These are phyloP conservation scores for Lagerstroemia speciosa DNA, from an alignment of 345 rosid species.

Conservation along the genomic window DNA sequence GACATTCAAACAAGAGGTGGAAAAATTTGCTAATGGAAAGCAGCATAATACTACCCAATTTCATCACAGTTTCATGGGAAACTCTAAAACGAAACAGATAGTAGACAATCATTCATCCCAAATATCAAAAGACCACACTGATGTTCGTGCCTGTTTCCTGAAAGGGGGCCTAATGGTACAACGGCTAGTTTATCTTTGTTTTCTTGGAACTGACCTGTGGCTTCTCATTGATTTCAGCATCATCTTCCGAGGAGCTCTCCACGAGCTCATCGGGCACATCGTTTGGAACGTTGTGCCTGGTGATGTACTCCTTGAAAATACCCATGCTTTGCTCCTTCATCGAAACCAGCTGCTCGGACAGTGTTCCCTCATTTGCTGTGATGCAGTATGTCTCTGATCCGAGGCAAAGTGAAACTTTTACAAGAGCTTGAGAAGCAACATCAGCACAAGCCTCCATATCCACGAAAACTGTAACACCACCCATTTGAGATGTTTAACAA, in stretches of 20 bases:
- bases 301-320: slow-evolving; percentile 67
- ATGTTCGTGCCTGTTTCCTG: not conserved
- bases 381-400: slow-evolving; percentile 56
- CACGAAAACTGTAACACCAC: not conserved
- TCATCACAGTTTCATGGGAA: not conserved
- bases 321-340: slow-evolving; percentile 77
- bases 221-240: slow-evolving; percentile 31
- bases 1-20: too few relatives aligned
- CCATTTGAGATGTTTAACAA: too few relatives aligned
- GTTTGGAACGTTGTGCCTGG: slow-evolving; percentile 66
- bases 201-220: slow-evolving; percentile 48
- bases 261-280: slow-evolving; percentile 66
- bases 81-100: not conserved
- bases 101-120: not conserved
- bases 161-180: not conserved
- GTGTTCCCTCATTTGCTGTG: slow-evolving; percentile 26
- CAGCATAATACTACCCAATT: not conserved
- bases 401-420: slow-evolving; percentile 45
- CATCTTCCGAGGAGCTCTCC: slow-evolving; percentile 51
- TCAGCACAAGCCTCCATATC: slow-evolving; percentile 43
- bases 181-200: slow-evolving; percentile 40
- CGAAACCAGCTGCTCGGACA: slow-evolving; percentile 59
- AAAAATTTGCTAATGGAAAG: too few relatives aligned
- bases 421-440: slow-evolving; percentile 19
- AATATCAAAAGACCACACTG: not conserved